These are phyloP conservation scores for Colletotrichum cordylinicola DNA, from an alignment of 2,329 filamentous ascomycete species.

Conservation along the genomic window DNA sequence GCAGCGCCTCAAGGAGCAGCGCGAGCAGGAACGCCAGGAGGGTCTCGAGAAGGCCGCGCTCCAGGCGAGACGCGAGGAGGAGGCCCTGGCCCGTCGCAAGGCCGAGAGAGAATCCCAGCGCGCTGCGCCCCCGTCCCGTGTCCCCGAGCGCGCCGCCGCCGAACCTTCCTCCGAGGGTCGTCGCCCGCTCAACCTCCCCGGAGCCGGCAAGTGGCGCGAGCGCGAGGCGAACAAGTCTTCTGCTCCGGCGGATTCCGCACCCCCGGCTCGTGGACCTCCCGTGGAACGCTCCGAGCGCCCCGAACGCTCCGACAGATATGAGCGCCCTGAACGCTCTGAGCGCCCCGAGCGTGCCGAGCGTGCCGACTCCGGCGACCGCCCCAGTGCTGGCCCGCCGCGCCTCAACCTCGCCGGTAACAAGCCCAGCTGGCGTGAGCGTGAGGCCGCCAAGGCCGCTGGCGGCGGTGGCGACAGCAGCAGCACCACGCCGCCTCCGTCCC, in stretches of 20 bases:
- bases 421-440: conserved; percentile 76
- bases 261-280: conserved; percentile 28
- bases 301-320: conserved; percentile 18
- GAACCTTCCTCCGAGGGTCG: conserved; percentile 28
- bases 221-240: conserved; percentile 36
- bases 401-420: conserved; percentile 66
- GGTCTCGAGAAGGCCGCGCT: conserved; percentile 66
- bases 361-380: conserved; percentile 50
- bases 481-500: conserved; percentile 46
- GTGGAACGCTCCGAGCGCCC: neutral
- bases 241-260: conserved; percentile 37
- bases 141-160: conserved; percentile 43
- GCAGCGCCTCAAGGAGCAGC: conserved; percentile 69
- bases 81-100: conserved; percentile 78
- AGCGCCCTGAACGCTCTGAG: conserved; percentile 33
- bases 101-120: conserved; percentile 64
- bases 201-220: conserved; percentile 49
- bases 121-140: conserved; percentile 43
- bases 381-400: conserved; percentile 57
- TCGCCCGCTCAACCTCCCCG: conserved; percentile 32
- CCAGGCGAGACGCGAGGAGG: conserved; percentile 86
- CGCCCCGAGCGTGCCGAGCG: conserved; percentile 10
- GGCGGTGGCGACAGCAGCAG: conserved; percentile 32
- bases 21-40: conserved; percentile 73
- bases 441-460: conserved; percentile 55